Evolutionary conservation across 106 monocot species (phyloP).

Genomic region (Posidonia australis): DNA sequence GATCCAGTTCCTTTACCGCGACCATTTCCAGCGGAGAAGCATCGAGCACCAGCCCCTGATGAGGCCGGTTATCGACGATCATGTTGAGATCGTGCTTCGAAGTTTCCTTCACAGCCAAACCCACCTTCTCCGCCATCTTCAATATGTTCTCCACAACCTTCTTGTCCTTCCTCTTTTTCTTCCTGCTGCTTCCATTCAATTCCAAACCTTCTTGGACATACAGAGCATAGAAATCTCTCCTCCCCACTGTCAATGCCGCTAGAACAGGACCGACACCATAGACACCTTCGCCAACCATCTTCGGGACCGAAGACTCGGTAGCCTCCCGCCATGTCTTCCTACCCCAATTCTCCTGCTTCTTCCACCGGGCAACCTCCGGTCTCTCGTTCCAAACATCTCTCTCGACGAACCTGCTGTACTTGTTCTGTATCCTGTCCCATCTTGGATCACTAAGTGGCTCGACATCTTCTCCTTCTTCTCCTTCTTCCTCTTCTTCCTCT

Average conservation of each 20-base stretch:
- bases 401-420: constrained; percentile 23
- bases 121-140: constrained; percentile 48
- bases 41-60: constrained; percentile 85
- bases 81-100: constrained; percentile 96
- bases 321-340: constrained; percentile 60
- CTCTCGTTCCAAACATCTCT: constrained; percentile 35
- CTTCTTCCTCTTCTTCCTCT: constrained; percentile 12
- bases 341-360: constrained; percentile 64
- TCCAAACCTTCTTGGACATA: constrained; percentile 79
- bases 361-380: constrained; percentile 55
- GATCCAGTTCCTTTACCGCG: constrained; percentile 45
- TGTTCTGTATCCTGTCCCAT: constrained; percentile 43
- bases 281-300: constrained; percentile 71
- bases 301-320: constrained; percentile 46
- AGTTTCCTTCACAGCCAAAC: constrained; percentile 49
- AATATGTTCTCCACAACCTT: constrained; percentile 61
- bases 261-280: constrained; percentile 76
- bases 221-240: constrained; percentile 76
- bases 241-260: constrained; percentile 51
- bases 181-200: constrained; percentile 56
- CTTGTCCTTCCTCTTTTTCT: constrained; percentile 66
- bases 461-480: constrained; percentile 11
- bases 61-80: constrained; percentile 74
- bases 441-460: constrained; percentile 39
- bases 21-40: constrained; percentile 83